phyloP scores from a whole-genome alignment of 176 grass and related monocot genomes.

The Rhynchospora pubera region DNA sequence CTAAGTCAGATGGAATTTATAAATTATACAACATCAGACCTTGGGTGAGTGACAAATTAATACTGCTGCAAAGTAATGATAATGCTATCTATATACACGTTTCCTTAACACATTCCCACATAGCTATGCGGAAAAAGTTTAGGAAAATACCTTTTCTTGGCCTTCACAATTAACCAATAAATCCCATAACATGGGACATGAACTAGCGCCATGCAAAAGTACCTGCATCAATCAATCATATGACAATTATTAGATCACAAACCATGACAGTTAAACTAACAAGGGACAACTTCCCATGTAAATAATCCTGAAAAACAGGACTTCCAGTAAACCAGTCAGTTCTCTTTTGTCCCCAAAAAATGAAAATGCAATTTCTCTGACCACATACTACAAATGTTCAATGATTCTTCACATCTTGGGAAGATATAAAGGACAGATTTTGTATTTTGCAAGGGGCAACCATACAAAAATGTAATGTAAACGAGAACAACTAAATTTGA shows the following conservation, averaged over 20 bases:
- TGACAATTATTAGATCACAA: background rate
- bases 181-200: slow-evolving; percentile 37
- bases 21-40: too few relatives aligned
- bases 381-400: too few relatives aligned
- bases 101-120: slow-evolving; percentile 5
- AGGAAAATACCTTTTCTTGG: slow-evolving; percentile 15
- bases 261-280: background rate
- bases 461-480: background rate
- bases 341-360: background rate
- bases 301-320: background rate
- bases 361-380: background rate
- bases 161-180: slow-evolving; percentile 37
- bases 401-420: background rate
- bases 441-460: background rate
- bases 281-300: background rate
- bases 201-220: slow-evolving; percentile 31
- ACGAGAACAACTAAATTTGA: background rate
- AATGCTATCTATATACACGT: background rate
- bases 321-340: background rate
- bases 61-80: background rate
- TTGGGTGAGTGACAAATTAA: too few relatives aligned
- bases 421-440: background rate
- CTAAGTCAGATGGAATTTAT: too few relatives aligned
- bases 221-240: slow-evolving; percentile 22
- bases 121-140: slow-evolving; percentile 21